Evolutionary conservation across 768 basidiomycete species (phyloP).

Genomic region (Paxillus involutus): DNA sequence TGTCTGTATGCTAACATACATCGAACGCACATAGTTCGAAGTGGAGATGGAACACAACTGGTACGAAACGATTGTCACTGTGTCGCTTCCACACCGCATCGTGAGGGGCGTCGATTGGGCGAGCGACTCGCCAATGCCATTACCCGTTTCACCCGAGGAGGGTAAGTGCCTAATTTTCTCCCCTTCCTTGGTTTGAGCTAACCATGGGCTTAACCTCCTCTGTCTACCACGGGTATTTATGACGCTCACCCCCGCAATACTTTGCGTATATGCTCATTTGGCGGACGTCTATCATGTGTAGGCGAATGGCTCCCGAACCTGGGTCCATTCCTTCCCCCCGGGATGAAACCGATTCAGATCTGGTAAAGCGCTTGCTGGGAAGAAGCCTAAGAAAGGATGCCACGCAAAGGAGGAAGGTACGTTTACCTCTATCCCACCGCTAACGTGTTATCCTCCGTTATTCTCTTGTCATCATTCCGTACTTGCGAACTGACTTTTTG

Average conservation of each 20-base stretch:
- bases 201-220: neutral
- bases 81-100: slow-evolving; percentile 67
- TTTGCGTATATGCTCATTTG: too few relatives aligned
- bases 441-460: too few relatives aligned
- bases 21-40: too few relatives aligned
- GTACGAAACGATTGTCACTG: too few relatives aligned
- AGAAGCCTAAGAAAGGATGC: slow-evolving; percentile 11
- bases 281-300: too few relatives aligned
- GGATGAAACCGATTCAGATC: neutral
- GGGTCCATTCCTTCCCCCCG: too few relatives aligned
- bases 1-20: too few relatives aligned
- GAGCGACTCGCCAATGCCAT: slow-evolving; percentile 64
- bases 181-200: neutral
- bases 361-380: slow-evolving; percentile 10
- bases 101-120: slow-evolving; percentile 56
- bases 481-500: too few relatives aligned
- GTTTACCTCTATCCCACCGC: too few relatives aligned
- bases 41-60: slow-evolving; percentile 58
- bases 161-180: slow-evolving; percentile 12
- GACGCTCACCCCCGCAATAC: too few relatives aligned
- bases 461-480: too few relatives aligned
- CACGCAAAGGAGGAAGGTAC: slow-evolving; percentile 11
- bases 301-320: slow-evolving; percentile 18
- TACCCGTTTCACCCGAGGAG: slow-evolving; percentile 4
- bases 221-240: neutral